A percentile compares a stretch with the other conserved stretches of the same genome.
Evolutionary conservation across 129 eudicot genomes (phyloP).

Genomic region (Silybum marianum): DNA sequence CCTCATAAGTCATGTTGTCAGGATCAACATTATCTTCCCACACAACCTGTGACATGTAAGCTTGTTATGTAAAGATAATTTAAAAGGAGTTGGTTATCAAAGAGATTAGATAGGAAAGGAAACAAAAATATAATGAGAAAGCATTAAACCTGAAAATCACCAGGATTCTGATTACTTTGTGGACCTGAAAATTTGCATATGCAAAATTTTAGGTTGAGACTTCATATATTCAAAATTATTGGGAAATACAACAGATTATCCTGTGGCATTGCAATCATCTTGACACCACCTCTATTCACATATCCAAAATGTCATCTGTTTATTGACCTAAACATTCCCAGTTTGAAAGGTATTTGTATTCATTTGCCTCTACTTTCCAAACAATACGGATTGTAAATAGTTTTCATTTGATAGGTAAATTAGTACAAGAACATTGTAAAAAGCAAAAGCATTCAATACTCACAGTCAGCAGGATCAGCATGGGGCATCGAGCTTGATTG

Average conservation of each 20-base stretch:
- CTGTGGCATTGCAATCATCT: neutral
- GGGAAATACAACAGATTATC: neutral
- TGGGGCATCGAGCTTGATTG: slow-evolving; percentile 42
- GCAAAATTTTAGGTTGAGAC: slow-evolving; percentile 4
- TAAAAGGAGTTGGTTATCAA: neutral
- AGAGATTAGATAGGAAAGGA: slow-evolving; percentile 17
- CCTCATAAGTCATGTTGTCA: slow-evolving; percentile 97
- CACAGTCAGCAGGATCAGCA: slow-evolving; percentile 56
- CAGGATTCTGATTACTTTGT: slow-evolving; percentile 58
- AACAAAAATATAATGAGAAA: slow-evolving; percentile 16
- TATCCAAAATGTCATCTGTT: neutral
- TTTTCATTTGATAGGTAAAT: neutral
- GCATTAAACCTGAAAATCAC: slow-evolving; percentile 63
- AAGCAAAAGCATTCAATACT: slow-evolving; percentile 34
- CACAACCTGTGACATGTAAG: slow-evolving; percentile 52
- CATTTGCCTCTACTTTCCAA: neutral
- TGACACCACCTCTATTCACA: neutral
- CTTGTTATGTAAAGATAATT: neutral
- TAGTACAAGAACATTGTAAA: neutral
- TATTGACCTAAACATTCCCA: neutral
- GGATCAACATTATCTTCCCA: slow-evolving; percentile 93
- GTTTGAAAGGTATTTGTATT: neutral
- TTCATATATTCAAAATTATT: neutral
- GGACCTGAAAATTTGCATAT: slow-evolving; percentile 57
- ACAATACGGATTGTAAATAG: neutral